Base-by-base conservation (phyloP, 2,329 filamentous ascomycete genomes). In the Alternaria conjuncta region DNA sequence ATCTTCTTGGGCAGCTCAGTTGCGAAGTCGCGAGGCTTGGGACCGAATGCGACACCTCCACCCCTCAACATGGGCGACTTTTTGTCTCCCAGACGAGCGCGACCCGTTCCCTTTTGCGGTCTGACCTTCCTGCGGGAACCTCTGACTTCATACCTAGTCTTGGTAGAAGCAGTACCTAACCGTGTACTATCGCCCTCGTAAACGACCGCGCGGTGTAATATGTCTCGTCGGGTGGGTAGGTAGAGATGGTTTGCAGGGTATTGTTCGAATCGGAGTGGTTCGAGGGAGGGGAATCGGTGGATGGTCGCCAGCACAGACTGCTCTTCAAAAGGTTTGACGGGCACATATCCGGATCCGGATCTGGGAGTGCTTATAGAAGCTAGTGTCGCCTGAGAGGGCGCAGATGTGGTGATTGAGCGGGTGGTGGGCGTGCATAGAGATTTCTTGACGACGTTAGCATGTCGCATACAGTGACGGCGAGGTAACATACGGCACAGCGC, bases 141-240 rank as follows among this genome's bases (percentile, higher is more conserved):
- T 75, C 90, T 88, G 23, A 99, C 90, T 66, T 98, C 93, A 76
- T 82, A 89, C 64, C 95, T 85, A 43, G 73, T 79, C 67, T 79
- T 79, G 36, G 78, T 79, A 12, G 71, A 75, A 26, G 94, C 96
- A 3, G 93, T 96, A 68, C 96, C 96, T 21, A 71, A 41, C 28
- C 96, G 90, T 60, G 93, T 92, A 76, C 86, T 88, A 83, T 98
- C 95, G 71, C 92, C 96, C 83, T 99, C 96, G 85, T 91, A 98
- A 72, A 97, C 84, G 62, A 99, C 89, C 62, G 96, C 96, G 68
- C 93, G 89, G 83, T 99, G 95, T 57, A 99, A 89, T 69, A 99
- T 89, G 80, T 99, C 96, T 79, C 91, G 90, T 63, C 96, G 92
- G 50, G 97, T 86, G 3, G 96, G 96, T 32, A 98, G 88, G 77